Evolutionary conservation across 805 yeast genomes (phyloP).

Genomic region (Saccharomycopsis microspora): DNA sequence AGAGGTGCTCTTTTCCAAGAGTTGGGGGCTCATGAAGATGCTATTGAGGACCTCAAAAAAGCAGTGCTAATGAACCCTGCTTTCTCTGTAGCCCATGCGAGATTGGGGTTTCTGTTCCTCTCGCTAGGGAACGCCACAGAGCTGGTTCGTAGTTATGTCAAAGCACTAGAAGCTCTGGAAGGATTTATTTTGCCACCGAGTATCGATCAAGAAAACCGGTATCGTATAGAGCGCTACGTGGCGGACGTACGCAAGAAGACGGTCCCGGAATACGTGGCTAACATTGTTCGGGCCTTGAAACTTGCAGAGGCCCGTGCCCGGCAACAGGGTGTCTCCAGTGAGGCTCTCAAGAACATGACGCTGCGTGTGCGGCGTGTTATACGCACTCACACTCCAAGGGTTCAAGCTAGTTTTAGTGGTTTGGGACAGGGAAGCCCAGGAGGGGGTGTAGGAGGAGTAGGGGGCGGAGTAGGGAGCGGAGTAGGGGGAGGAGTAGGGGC

Average conservation of each 20-base stretch:
- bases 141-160: conserved; percentile 27
- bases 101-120: conserved; percentile 27
- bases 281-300: conserved; percentile 1
- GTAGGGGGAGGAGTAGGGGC: background rate
- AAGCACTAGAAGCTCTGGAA: conserved; percentile 21
- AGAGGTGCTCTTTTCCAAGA: conserved; percentile 31
- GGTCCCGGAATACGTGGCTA: conserved; percentile 6
- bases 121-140: conserved; percentile 26
- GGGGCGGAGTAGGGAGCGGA: background rate
- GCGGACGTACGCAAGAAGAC: conserved; percentile 7
- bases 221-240: conserved; percentile 1
- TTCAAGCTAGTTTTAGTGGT: background rate
- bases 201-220: background rate
- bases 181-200: conserved; percentile 12
- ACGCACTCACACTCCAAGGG: background rate
- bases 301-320: conserved; percentile 12
- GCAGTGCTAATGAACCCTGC: conserved; percentile 24
- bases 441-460: background rate
- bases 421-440: background rate
- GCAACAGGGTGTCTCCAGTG: conserved; percentile 12
- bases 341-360: conserved; percentile 1
- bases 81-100: conserved; percentile 28
- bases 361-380: background rate
- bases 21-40: conserved; percentile 25
- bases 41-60: conserved; percentile 25